phyloP scores from a whole-genome alignment of 495 filamentous ascomycete genomes.

The Hypoxylon lienhwacheense region DNA sequence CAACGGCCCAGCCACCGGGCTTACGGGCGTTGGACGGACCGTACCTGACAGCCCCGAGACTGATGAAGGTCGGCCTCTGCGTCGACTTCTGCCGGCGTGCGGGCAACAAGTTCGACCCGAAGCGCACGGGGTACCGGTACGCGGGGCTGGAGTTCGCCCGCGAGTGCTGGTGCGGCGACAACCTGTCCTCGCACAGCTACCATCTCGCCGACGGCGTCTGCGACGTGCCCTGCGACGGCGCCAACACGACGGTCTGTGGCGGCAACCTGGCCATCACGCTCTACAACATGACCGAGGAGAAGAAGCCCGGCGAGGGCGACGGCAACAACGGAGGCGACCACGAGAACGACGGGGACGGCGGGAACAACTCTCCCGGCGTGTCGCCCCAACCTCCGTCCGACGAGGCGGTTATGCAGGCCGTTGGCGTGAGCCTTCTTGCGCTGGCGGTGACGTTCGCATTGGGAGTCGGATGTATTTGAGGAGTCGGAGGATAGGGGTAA shows the following conservation, averaged over 20 bases:
- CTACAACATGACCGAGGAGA: constrained; percentile 13
- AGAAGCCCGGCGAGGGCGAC: not conserved
- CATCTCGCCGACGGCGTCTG: constrained; percentile 43
- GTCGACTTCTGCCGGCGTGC: constrained; percentile 43
- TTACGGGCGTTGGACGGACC: constrained; percentile 41
- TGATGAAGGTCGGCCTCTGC: constrained; percentile 36
- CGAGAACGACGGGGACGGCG: not conserved
- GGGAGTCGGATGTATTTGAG: constrained; percentile 3
- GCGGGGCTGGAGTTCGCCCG: constrained; percentile 54
- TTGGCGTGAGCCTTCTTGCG: constrained; percentile 11
- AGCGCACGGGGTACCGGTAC: constrained; percentile 35
- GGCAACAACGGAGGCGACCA: not conserved
- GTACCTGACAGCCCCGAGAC: constrained; percentile 46
- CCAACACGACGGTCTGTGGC: constrained; percentile 48
- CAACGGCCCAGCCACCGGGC: constrained; percentile 36
- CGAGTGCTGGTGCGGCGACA: constrained; percentile 56
- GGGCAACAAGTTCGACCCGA: constrained; percentile 1
- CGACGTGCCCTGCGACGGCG: constrained; percentile 49
- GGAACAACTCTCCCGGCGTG: not conserved
- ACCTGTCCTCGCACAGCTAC: constrained; percentile 37
- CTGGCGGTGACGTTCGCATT: constrained; percentile 17
- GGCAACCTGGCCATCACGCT: constrained; percentile 40
- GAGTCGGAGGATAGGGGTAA: not conserved
- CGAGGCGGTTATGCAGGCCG: constrained; percentile 17
- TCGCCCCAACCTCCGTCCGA: not conserved